Conservation (phyloP, 2,329 filamentous ascomycete genomes). For the Claviceps purpurea region DNA sequence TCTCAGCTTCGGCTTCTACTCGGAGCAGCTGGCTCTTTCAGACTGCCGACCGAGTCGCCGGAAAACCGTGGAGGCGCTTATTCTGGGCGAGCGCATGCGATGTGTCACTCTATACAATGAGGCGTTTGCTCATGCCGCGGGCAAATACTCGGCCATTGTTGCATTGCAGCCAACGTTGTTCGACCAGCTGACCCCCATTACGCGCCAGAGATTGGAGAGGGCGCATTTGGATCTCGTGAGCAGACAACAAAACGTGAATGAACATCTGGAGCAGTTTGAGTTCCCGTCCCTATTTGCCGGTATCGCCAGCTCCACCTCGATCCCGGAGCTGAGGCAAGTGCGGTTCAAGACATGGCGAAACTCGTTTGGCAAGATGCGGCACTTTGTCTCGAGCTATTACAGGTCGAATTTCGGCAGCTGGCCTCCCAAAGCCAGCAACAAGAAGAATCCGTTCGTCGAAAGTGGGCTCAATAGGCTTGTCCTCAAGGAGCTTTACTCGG, state of each 20-base stretch:
- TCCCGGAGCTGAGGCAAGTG: constrained; percentile 61
- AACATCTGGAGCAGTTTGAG: constrained; percentile 73
- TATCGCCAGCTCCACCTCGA: constrained; percentile 70
- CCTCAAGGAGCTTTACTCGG: constrained; percentile 67
- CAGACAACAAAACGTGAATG: constrained; percentile 56
- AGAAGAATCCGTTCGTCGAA: constrained; percentile 82
- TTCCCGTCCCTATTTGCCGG: constrained; percentile 85
- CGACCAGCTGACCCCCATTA: constrained; percentile 53
- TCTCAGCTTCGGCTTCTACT: constrained; percentile 58
- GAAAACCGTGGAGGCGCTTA: constrained; percentile 76
- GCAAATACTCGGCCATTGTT: constrained; percentile 66
- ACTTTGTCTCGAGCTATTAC: constrained; percentile 57
- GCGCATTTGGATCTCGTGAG: constrained; percentile 68
- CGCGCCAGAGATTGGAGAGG: constrained; percentile 67
- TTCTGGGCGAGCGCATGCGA: constrained; percentile 81
- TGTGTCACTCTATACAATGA: constrained; percentile 76
- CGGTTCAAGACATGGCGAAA: constrained; percentile 75
- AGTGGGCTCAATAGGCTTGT: constrained; percentile 78
- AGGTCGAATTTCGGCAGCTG: constrained; percentile 51
- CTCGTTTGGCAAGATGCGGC: constrained; percentile 61
- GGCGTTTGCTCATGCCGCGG: constrained; percentile 80
- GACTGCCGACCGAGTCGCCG: constrained; percentile 74
- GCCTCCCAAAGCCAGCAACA: constrained; percentile 83
- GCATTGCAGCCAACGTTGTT: constrained; percentile 56
- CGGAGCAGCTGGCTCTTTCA: constrained; percentile 61